Conservation (phyloP, 257 asterid species). For the Solanum appendiculatum region DNA sequence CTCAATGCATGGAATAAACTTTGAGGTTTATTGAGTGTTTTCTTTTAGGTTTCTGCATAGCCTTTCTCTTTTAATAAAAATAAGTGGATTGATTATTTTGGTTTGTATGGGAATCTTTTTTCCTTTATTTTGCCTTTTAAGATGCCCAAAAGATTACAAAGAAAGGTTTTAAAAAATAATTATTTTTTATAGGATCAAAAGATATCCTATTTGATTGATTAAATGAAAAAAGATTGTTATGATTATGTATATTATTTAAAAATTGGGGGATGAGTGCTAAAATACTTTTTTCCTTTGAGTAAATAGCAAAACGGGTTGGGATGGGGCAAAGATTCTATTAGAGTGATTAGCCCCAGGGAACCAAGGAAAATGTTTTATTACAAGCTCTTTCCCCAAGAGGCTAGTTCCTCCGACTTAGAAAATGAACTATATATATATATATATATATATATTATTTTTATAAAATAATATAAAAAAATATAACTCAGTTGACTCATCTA, state of each 20-base stretch:
- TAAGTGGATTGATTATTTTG: background rate
- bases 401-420: too few relatives aligned
- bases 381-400: too few relatives aligned
- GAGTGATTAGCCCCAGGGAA: too few relatives aligned
- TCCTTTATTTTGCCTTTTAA: background rate
- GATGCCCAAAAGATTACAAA: background rate
- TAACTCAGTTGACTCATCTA: too few relatives aligned
- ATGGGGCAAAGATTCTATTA: background rate
- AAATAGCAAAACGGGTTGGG: background rate
- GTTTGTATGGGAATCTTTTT: background rate
- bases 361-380: too few relatives aligned
- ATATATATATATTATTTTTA: too few relatives aligned
- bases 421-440: too few relatives aligned
- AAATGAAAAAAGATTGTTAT: background rate
- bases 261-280: background rate
- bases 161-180: background rate
- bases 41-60: background rate
- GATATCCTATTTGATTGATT: background rate
- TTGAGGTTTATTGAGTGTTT: background rate
- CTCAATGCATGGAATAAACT: background rate
- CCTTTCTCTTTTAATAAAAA: background rate
- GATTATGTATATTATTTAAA: too few relatives aligned
- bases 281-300: background rate
- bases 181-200: background rate
- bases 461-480: too few relatives aligned